Evolutionary conservation across 2,329 filamentous ascomycete species (phyloP), one percentile per base, ranked within the genome.

Genomic region (Monosporascus sp.): DNA sequence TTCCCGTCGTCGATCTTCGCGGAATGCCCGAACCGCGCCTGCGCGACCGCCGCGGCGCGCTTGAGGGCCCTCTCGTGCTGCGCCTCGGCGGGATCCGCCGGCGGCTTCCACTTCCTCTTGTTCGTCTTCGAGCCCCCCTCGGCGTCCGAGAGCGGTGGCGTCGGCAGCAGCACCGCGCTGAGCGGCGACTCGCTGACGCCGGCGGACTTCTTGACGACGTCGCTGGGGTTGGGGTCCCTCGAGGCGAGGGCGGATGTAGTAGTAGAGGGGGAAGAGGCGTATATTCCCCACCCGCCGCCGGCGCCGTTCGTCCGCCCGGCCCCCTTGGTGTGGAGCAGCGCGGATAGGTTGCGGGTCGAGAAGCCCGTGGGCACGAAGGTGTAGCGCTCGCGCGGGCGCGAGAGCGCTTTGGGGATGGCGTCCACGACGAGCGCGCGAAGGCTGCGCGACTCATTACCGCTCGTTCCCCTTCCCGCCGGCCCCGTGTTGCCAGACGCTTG

Each of bases 341-440:
- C 86, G 5, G 79, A 76, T 11, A 96, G 74, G 52, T 87, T 92
- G 59, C 84, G 85, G 17, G 89, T 88, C 0, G 81, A 80, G 20
- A 96, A 74, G 48, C 80, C 84, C 2, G 88, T 89, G 5, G 81
- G 70, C 56, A 84, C 80, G 1, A 96, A 73, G 0, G 83, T 79
- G 60, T 89, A 93, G 31, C 91, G 79, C 57, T 87, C 80, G 31
- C 87, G 81, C 0, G 89, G 88, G 15, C 85, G 79, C 1, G 89
- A 94, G 14, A 96, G 78, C 0, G 91, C 91, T 63, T 90, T 91
- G 0, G 91, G 89, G 7, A 96, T 85, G 2, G 89, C 88, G 56
- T 91, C 86, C 31, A 91, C 77, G 5, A 95, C 82, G 4, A 94
- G 75, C 40, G 81, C 83, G 51, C 86, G 82, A 26, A 94, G 72